A percentile compares a stretch with the other conserved stretches of the same genome.
phyloP scores from a whole-genome alignment of 192 early-diverging fungal species.

The Obelidium mucronatum region DNA sequence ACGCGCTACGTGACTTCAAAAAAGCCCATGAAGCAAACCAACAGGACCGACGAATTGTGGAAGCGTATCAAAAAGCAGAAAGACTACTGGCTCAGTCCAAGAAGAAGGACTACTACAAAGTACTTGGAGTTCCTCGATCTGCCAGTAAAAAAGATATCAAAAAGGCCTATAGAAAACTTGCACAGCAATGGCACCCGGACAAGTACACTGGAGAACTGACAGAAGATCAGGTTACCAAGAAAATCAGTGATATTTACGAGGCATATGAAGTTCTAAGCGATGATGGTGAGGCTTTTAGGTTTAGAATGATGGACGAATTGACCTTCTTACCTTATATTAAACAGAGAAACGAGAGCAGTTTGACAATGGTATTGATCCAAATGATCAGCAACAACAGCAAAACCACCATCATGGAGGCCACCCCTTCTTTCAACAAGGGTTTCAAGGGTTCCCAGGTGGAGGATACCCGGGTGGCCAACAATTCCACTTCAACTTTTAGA shows the following conservation, averaged over 20 bases:
- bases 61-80: conserved; percentile 70
- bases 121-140: conserved; percentile 79
- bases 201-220: conserved; percentile 74
- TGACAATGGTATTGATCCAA: conserved; percentile 66
- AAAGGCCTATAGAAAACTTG: conserved; percentile 89
- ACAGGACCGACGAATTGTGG: conserved; percentile 62
- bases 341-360: conserved; percentile 43
- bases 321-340: background rate
- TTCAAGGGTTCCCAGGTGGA: conserved; percentile 28
- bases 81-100: conserved; percentile 61
- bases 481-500: conserved; percentile 56
- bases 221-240: conserved; percentile 79
- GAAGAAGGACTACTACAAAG: conserved; percentile 95
- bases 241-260: conserved; percentile 93
- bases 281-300: conserved; percentile 36
- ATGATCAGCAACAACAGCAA: conserved; percentile 42
- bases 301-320: background rate
- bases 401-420: conserved; percentile 35
- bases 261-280: conserved; percentile 84
- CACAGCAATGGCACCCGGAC: conserved; percentile 79
- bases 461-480: conserved; percentile 58
- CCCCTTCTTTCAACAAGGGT: conserved; percentile 50
- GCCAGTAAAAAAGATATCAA: conserved; percentile 85
- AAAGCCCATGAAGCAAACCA: conserved; percentile 71
- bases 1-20: conserved; percentile 75